phyloP scores from a whole-genome alignment of 495 filamentous ascomycete species.

The Lepidopterella palustris region DNA sequence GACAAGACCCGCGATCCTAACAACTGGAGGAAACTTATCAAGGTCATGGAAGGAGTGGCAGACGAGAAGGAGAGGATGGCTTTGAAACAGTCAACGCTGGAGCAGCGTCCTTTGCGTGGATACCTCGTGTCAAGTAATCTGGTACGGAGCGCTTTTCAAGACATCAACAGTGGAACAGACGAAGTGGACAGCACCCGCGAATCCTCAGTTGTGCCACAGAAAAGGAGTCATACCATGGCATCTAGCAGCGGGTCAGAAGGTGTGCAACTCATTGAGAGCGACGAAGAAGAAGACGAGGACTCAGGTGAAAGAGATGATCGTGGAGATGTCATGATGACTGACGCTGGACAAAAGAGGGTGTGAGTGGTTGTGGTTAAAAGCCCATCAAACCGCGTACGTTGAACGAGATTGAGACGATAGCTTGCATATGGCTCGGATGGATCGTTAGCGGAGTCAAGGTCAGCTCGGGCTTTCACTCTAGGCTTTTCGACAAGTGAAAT shows the following conservation, averaged over 20 bases:
- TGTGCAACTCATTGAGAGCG: not conserved
- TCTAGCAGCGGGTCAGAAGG: not conserved
- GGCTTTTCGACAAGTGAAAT: no score
- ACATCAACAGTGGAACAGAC: not conserved
- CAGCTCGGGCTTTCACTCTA: no score
- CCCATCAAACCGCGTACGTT: not conserved
- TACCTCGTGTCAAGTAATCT: not conserved
- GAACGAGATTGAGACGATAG: no score
- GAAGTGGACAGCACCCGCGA: not conserved
- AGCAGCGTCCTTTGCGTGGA: not conserved
- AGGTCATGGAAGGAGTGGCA: conserved; percentile 37
- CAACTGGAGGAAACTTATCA: conserved; percentile 43
- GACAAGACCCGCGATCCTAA: conserved; percentile 41
- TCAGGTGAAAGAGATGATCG: not conserved
- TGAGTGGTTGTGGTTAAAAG: not conserved
- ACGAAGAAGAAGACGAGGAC: not conserved
- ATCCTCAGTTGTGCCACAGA: not conserved
- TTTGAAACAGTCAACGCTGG: conserved; percentile 4
- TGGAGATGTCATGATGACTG: not conserved
- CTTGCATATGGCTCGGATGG: no score
- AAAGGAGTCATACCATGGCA: not conserved
- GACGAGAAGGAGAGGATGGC: not conserved
- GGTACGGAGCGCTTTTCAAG: not conserved
- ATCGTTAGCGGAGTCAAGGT: no score
- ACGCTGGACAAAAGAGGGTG: not conserved